These are phyloP conservation scores for Pichia nakasei DNA, from an alignment of 805 yeast species.

Conservation along the genomic window DNA sequence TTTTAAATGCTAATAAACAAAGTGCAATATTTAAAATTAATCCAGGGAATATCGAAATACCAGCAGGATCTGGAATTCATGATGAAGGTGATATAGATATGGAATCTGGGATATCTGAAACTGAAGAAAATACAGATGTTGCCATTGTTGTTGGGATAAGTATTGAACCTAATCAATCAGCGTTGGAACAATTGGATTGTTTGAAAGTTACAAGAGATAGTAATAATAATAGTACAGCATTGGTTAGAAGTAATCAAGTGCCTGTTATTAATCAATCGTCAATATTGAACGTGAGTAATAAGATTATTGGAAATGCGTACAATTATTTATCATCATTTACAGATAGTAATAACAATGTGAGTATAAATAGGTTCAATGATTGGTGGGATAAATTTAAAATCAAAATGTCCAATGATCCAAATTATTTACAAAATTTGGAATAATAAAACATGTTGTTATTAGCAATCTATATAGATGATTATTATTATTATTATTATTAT, in stretches of 20 bases:
- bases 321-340: slow-evolving; percentile 85
- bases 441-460: slow-evolving; percentile 11
- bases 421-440: slow-evolving; percentile 47
- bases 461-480: too few relatives aligned
- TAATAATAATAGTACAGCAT: slow-evolving; percentile 1
- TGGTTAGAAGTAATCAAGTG: slow-evolving; percentile 28
- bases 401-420: slow-evolving; percentile 72
- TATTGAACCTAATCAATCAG: slow-evolving; percentile 68
- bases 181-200: slow-evolving; percentile 43
- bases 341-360: slow-evolving; percentile 70
- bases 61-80: slow-evolving; percentile 1
- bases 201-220: slow-evolving; percentile 18
- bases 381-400: slow-evolving; percentile 93
- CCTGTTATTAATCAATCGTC: slow-evolving; percentile 17
- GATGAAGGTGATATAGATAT: slow-evolving; percentile 40
- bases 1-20: slow-evolving; percentile 58
- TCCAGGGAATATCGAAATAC: slow-evolving; percentile 23
- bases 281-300: slow-evolving; percentile 62
- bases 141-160: slow-evolving; percentile 67
- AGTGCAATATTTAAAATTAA: slow-evolving; percentile 86
- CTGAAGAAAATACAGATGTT: slow-evolving; percentile 8
- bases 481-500: too few relatives aligned
- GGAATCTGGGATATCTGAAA: slow-evolving; percentile 33
- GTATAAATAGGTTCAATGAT: slow-evolving; percentile 76
- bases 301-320: slow-evolving; percentile 87